Evolutionary conservation across 345 rosid species (phyloP), one percentile per base, ranked within the genome.

Genomic region (Ailanthus altissimus): DNA sequence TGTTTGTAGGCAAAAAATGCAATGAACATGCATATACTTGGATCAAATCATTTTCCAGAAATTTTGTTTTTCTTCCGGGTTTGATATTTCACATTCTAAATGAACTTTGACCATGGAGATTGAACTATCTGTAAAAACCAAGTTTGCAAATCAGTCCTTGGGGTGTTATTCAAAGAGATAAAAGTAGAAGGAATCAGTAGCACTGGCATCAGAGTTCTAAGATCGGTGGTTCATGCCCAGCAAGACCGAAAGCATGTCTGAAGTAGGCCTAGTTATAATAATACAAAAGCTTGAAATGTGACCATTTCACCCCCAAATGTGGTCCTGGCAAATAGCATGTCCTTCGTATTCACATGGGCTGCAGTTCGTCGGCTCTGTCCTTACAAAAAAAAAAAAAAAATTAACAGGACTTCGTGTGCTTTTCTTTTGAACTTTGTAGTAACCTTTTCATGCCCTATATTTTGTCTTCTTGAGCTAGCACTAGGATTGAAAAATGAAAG

Each of bases 301-400:
- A 0, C 26, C 16, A 28, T 53, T 56, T 71, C 5, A 38, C 64
- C 50, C 16, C 74, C 38, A 28, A 6, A 18, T 18, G 77, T 74
- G 77, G 77, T 74, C 77, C 77, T 47, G 53, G 65, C 50, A 13
- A n/a, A 32, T 32, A 15, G 10, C 23, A 15, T 62, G 69, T 61
- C 68, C 67, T 62, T 32, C 47, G 45, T 21, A 60, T 60, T 74
- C 77, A 74, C 77, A 74, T 74, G 77, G 70, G 77, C 43, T 61
- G 58, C 69, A 32, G 69, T 60, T 73, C 67, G 23, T 58, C 42
- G 43, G 67, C 76, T 23, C 53, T 45, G 76, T 73, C 54, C 57
- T 16, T 32, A 3, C 2, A 32, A 0, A 28, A 15, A 58, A 10
- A 59, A n/a, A n/a, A n/a, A n/a, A n/a, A n/a, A n/a, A n/a, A n/a